These are phyloP conservation scores for Stephania japonica DNA, from an alignment of 164 flowering plant genomes.

Conservation along the genomic window DNA sequence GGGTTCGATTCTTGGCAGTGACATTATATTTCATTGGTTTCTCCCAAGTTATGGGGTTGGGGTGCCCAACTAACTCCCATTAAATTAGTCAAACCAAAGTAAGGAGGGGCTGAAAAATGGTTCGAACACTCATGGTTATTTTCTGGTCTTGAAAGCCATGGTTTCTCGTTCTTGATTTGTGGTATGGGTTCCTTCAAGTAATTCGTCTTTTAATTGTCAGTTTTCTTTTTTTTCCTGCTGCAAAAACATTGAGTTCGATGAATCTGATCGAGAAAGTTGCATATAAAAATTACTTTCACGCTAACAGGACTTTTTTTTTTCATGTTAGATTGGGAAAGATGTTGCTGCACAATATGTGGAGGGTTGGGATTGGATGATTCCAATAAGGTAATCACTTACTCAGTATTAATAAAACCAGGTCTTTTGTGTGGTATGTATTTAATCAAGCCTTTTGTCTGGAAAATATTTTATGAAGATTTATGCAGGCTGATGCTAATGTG, in stretches of 20 bases:
- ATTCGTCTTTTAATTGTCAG: background rate
- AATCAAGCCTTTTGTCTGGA: background rate
- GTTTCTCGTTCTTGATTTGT: background rate
- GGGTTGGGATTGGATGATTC: constrained; percentile 99
- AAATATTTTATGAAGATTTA: background rate
- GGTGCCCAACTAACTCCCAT: too few species aligned
- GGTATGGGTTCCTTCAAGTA: background rate
- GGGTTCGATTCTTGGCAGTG: too few species aligned
- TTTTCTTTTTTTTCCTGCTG: background rate
- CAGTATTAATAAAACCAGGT: background rate
- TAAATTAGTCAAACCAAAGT: too few species aligned
- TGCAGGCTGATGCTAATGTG: background rate
- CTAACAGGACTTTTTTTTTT: constrained; percentile 7
- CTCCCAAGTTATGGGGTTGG: too few species aligned
- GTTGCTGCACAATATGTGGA: constrained; percentile 97
- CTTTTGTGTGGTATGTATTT: background rate
- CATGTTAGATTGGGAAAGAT: constrained; percentile 87
- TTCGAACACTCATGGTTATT: too few species aligned
- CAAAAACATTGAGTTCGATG: background rate
- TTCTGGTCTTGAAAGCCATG: background rate
- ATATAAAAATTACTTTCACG: background rate
- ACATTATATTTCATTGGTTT: too few species aligned
- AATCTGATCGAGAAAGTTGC: background rate
- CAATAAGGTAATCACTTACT: constrained; percentile 58
- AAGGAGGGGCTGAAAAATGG: too few species aligned